Evolutionary conservation across 139 green algal species (phyloP).

Genomic region (Dunaliella primolecta): DNA sequence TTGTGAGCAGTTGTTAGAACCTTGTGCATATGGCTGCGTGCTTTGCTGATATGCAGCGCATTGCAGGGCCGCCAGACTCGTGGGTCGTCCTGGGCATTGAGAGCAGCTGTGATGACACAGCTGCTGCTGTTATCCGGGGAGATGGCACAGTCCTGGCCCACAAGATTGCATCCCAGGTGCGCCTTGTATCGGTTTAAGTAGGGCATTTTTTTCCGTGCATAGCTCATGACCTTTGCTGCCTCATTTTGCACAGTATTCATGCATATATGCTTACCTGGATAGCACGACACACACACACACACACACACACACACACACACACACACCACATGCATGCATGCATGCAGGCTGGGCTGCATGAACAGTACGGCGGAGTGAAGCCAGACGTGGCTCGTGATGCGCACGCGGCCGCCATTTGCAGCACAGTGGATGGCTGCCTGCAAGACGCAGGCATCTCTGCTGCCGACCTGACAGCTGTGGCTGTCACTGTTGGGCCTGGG

Average conservation of each 20-base stretch:
- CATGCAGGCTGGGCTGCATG: constrained; percentile 68
- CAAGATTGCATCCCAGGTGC: constrained; percentile 53
- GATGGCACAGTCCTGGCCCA: constrained; percentile 66
- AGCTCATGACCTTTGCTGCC: too few relatives aligned
- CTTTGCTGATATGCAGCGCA: neutral
- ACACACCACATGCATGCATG: neutral
- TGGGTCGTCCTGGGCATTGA: constrained; percentile 83
- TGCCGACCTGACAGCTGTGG: constrained; percentile 64
- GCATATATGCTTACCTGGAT: too few relatives aligned
- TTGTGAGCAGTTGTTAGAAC: too few relatives aligned
- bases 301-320: neutral
- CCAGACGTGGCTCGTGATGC: constrained; percentile 78
- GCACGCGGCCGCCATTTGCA: constrained; percentile 72
- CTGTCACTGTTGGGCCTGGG: constrained; percentile 85
- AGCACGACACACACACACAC: neutral
- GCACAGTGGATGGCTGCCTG: constrained; percentile 65
- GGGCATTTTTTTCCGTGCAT: too few relatives aligned
- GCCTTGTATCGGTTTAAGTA: too few relatives aligned
- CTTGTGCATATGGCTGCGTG: too few relatives aligned
- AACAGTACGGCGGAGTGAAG: constrained; percentile 81
- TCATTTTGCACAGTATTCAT: too few relatives aligned
- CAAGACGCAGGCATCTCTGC: constrained; percentile 35
- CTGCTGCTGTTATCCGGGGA: constrained; percentile 68
- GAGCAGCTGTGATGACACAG: constrained; percentile 89
- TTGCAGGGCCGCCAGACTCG: neutral